Conservation (phyloP, 805 yeast species). For the Nematodospora valgi region DNA sequence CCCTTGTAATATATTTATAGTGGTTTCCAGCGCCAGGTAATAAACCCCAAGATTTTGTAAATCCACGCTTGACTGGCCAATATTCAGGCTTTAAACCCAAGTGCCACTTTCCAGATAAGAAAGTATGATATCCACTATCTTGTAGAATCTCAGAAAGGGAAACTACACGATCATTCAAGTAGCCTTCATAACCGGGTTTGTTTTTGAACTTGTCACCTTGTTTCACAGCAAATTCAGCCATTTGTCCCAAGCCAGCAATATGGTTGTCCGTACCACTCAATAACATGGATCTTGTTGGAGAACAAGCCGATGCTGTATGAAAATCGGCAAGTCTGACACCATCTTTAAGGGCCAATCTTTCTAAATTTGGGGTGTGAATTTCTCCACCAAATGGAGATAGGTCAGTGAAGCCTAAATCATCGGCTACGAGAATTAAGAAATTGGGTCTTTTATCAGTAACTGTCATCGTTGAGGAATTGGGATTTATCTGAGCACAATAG, state of each 20-base stretch:
- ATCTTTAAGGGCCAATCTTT: constrained; percentile 33
- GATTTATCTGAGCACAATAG: too few species aligned
- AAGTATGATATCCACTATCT: constrained; percentile 49
- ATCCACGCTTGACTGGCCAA: constrained; percentile 50
- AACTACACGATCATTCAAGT: constrained; percentile 48
- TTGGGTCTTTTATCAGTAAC: constrained; percentile 35
- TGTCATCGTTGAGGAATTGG: constrained; percentile 4
- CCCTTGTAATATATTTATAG: constrained; percentile 43
- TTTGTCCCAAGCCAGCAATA: constrained; percentile 57
- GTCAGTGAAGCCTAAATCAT: constrained; percentile 61
- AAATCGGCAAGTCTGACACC: constrained; percentile 56
- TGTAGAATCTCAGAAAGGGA: constrained; percentile 50
- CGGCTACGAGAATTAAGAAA: constrained; percentile 55
- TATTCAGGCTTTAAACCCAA: constrained; percentile 46
- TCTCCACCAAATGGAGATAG: constrained; percentile 54
- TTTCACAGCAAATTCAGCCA: constrained; percentile 44
- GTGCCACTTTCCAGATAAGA: constrained; percentile 62
- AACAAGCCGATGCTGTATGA: constrained; percentile 63
- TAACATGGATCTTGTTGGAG: constrained; percentile 62
- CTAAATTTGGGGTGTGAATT: constrained; percentile 52
- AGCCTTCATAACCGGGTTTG: constrained; percentile 56
- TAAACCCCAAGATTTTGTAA: constrained; percentile 46
- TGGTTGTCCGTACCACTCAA: constrained; percentile 62
- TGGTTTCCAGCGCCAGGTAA: constrained; percentile 60
- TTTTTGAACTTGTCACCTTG: constrained; percentile 38